Conservation (phyloP, 257 asterid genomes). For the Parsonsia alboflavescens region DNA sequence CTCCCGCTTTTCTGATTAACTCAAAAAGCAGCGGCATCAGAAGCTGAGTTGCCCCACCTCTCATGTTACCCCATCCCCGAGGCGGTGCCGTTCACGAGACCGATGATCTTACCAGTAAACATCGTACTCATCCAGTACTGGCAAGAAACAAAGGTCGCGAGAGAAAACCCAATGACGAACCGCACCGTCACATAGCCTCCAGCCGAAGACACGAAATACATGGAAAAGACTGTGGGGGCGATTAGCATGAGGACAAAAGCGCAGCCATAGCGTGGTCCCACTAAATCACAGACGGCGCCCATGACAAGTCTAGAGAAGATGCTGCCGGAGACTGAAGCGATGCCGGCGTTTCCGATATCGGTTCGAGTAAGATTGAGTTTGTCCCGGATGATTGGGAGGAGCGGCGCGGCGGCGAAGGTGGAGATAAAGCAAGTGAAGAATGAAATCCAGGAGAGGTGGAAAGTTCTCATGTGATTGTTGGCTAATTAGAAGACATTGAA, state of each 20-base stretch:
- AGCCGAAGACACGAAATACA: conserved; percentile 47
- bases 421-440: conserved; percentile 59
- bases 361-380: conserved; percentile 39
- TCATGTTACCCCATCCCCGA: conserved; percentile 74
- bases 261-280: conserved; percentile 60
- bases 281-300: conserved; percentile 55
- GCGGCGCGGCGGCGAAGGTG: conserved; percentile 58
- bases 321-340: conserved; percentile 56
- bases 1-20: conserved; percentile 32
- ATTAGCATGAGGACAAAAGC: conserved; percentile 42
- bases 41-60: conserved; percentile 58
- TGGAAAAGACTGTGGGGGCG: conserved; percentile 53
- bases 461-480: conserved; percentile 52
- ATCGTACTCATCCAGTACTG: conserved; percentile 61
- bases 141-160: conserved; percentile 60
- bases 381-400: conserved; percentile 57
- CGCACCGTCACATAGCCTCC: conserved; percentile 39
- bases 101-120: conserved; percentile 47
- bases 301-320: conserved; percentile 51
- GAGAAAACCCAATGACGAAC: conserved; percentile 59
- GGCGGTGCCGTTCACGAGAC: conserved; percentile 53
- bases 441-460: conserved; percentile 57
- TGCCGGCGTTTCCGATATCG: conserved; percentile 55
- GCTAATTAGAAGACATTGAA: conserved; percentile 42
- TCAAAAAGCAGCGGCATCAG: conserved; percentile 53